phyloP scores from a whole-genome alignment of 73 alveolate genomes.

The Blepharisma stoltei region DNA sequence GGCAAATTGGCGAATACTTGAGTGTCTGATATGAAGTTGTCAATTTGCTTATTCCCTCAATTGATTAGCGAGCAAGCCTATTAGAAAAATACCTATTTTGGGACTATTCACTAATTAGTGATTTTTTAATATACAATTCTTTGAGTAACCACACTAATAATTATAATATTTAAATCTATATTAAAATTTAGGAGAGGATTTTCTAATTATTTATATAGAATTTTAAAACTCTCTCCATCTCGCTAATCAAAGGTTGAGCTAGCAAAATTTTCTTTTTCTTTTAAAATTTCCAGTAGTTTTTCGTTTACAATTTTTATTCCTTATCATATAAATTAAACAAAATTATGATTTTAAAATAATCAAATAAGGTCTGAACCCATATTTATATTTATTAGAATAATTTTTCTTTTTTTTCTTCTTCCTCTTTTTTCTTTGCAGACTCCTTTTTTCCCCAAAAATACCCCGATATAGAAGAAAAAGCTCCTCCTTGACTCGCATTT shows the following conservation, averaged over 20 bases:
- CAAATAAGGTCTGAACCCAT: too few species aligned
- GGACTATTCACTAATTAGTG: too few species aligned
- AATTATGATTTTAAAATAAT: too few species aligned
- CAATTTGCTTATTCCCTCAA: neutral
- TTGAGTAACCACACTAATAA: too few species aligned
- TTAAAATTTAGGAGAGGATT: too few species aligned
- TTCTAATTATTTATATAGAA: too few species aligned
- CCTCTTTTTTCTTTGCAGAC: constrained; percentile 1
- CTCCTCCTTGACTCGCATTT: neutral
- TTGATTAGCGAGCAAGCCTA: too few species aligned
- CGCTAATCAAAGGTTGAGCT: neutral
- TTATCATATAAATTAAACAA: too few species aligned
- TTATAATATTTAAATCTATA: too few species aligned
- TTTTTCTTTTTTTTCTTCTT: constrained; percentile 13
- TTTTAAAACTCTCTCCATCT: neutral
- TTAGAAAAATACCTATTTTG: too few species aligned
- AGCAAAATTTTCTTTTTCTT: neutral
- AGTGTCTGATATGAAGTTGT: neutral
- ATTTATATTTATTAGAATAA: too few species aligned
- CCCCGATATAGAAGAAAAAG: neutral
- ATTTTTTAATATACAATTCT: too few species aligned
- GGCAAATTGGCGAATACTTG: neutral
- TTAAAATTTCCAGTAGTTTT: neutral
- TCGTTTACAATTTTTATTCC: neutral
- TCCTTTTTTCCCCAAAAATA: constrained; percentile 22